These are phyloP conservation scores for Botryotinia calthae DNA, from an alignment of 2,329 filamentous ascomycete species.

Conservation along the genomic window DNA sequence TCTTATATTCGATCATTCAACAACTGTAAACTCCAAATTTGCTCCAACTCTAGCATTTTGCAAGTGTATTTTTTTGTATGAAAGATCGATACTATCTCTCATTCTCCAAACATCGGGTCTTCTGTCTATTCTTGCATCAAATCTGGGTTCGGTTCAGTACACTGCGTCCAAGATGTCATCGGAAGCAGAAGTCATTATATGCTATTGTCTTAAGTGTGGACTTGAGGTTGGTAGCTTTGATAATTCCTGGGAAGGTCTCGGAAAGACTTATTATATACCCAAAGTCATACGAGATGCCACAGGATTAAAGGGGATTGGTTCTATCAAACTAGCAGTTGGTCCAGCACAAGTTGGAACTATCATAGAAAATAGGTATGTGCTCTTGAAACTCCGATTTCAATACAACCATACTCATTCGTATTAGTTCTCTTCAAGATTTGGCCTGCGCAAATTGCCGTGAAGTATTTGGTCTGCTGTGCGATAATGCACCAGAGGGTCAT, in stretches of 20 bases:
- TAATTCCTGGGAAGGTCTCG: conserved; percentile 38
- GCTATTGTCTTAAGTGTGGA: conserved; percentile 34
- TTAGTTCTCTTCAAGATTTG: conserved; percentile 37
- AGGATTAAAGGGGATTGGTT: conserved; percentile 33
- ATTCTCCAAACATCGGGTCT: neutral
- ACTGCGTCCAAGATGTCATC: conserved; percentile 11
- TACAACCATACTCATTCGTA: neutral
- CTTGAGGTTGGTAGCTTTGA: conserved; percentile 32
- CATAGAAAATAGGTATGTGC: conserved; percentile 34
- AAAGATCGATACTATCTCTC: neutral
- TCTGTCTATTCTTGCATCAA: neutral
- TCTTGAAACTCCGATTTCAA: neutral
- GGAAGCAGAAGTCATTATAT: conserved; percentile 9
- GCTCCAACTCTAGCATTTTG: neutral
- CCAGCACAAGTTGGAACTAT: conserved; percentile 29
- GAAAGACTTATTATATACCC: conserved; percentile 37
- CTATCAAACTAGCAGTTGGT: conserved; percentile 27
- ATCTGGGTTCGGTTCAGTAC: neutral
- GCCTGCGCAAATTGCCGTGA: conserved; percentile 32
- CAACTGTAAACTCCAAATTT: neutral
- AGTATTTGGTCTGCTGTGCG: conserved; percentile 35
- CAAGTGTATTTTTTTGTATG: neutral
- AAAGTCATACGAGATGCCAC: conserved; percentile 25
- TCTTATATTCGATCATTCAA: neutral
- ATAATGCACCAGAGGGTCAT: conserved; percentile 35